A percentile compares a stretch with the other conserved stretches of the same genome.
Conservation (phyloP, 164 flowering plant genomes). For the Santalum album region DNA sequence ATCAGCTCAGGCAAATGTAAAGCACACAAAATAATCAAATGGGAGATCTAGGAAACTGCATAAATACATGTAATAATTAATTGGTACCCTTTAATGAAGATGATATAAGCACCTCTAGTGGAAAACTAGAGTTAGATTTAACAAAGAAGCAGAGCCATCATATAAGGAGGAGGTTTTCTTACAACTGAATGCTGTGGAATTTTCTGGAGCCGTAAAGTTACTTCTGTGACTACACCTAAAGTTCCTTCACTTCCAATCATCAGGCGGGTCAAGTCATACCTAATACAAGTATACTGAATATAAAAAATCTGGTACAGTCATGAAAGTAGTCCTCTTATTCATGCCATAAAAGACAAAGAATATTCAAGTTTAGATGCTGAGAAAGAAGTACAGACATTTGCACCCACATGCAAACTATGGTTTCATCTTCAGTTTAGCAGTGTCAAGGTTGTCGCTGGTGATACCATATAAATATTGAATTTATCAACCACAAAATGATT, state of each 20-base stretch:
- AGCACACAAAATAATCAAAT: too few relatives aligned
- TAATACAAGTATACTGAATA: conserved; percentile 9
- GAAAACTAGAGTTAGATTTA: background rate
- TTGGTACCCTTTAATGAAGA: background rate
- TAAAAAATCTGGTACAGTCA: too few relatives aligned
- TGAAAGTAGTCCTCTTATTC: background rate
- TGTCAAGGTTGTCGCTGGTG: too few relatives aligned
- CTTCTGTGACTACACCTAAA: conserved; percentile 89
- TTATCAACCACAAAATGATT: too few relatives aligned
- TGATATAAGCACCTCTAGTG: background rate
- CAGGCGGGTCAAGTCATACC: conserved; percentile 93
- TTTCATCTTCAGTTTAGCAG: too few relatives aligned
- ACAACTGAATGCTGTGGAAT: conserved; percentile 92
- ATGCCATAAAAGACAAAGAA: too few relatives aligned
- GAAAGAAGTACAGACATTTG: too few relatives aligned
- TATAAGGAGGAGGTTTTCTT: conserved; percentile 9
- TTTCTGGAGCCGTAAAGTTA: conserved; percentile 83
- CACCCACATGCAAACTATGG: too few relatives aligned
- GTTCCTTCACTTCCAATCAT: conserved; percentile 99
- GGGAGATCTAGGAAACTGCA: background rate
- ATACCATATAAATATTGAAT: too few relatives aligned
- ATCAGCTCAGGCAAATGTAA: too few relatives aligned
- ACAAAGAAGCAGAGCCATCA: conserved; percentile 1
- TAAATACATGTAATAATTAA: background rate
- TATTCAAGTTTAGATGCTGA: too few relatives aligned